These are phyloP conservation scores for Herpotrichia juniperi DNA, from an alignment of 2,329 filamentous ascomycete species.

Conservation along the genomic window DNA sequence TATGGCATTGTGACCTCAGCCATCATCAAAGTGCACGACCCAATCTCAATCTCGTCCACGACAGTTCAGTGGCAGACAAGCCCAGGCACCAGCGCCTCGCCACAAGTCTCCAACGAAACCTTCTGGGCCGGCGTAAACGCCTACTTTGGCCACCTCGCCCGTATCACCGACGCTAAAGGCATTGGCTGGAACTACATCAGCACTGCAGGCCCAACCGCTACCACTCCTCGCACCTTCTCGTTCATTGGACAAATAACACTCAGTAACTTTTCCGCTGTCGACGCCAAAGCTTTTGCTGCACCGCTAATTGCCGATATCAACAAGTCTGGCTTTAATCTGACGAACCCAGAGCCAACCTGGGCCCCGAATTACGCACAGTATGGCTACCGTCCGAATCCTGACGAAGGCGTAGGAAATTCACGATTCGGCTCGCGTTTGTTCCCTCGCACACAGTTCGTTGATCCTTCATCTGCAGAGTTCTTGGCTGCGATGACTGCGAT, in stretches of 20 bases:
- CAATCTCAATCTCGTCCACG: conserved; percentile 28
- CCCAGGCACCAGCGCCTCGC: neutral
- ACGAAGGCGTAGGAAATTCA: conserved; percentile 18
- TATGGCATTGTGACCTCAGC: conserved; percentile 36
- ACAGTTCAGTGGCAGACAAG: conserved; percentile 25
- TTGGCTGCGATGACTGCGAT: conserved; percentile 25
- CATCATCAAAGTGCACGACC: conserved; percentile 33
- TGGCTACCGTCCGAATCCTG: conserved; percentile 20
- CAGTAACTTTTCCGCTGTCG: conserved; percentile 17
- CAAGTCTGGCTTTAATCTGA: conserved; percentile 20
- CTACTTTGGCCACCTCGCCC: conserved; percentile 30
- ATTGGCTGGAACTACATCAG: conserved; percentile 31
- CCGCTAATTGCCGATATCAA: conserved; percentile 28
- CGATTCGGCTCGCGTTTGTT: conserved; percentile 40
- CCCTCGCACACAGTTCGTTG: conserved; percentile 33
- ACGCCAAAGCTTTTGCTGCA: conserved; percentile 23
- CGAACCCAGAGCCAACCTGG: conserved; percentile 21
- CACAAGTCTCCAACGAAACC: conserved; percentile 23
- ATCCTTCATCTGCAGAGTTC: conserved; percentile 21
- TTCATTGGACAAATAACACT: conserved; percentile 25
- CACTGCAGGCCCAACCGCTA: conserved; percentile 10
- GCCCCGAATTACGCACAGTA: conserved; percentile 26
- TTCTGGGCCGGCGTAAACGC: conserved; percentile 33
- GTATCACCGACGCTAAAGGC: conserved; percentile 29
- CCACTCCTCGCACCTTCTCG: conserved; percentile 16